Conservation (phyloP, 805 yeast species). For the Ogataea populi-albae region DNA sequence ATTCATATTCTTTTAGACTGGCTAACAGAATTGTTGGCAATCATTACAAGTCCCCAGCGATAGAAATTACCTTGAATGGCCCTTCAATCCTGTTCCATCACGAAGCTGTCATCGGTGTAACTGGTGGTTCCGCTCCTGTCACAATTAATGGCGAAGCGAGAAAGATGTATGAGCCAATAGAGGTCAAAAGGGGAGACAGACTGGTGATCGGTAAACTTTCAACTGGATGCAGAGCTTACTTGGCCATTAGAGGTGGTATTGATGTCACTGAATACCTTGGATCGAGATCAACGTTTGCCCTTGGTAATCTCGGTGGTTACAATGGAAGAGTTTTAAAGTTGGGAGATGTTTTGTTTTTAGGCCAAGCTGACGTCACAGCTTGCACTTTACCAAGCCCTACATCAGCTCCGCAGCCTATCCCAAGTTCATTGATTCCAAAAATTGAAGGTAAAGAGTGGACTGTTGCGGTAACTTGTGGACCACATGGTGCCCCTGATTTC, state of each 20-base stretch:
- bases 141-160: slow-evolving; percentile 58
- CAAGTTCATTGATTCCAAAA: slow-evolving; percentile 53
- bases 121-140: slow-evolving; percentile 80
- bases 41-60: slow-evolving; percentile 75
- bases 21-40: slow-evolving; percentile 94
- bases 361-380: slow-evolving; percentile 67
- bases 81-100: slow-evolving; percentile 84
- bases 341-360: slow-evolving; percentile 89
- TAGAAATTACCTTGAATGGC: slow-evolving; percentile 85
- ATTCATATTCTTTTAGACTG: slow-evolving; percentile 80
- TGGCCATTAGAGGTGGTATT: slow-evolving; percentile 89
- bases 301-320: slow-evolving; percentile 90
- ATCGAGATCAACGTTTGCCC: slow-evolving; percentile 93
- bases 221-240: slow-evolving; percentile 84
- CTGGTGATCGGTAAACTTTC: slow-evolving; percentile 77
- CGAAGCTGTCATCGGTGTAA: slow-evolving; percentile 70
- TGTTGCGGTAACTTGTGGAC: slow-evolving; percentile 94
- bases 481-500: slow-evolving; percentile 97
- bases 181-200: slow-evolving; percentile 70
- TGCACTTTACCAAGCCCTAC: slow-evolving; percentile 73
- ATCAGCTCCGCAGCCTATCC: slow-evolving; percentile 58
- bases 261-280: slow-evolving; percentile 94
- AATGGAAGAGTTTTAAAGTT: slow-evolving; percentile 88
- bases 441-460: slow-evolving; percentile 62
- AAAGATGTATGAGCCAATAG: slow-evolving; percentile 70